Evolutionary conservation across 345 rosid species (phyloP), one percentile per base, ranked within the genome.

Genomic region (Erodium maritimum): DNA sequence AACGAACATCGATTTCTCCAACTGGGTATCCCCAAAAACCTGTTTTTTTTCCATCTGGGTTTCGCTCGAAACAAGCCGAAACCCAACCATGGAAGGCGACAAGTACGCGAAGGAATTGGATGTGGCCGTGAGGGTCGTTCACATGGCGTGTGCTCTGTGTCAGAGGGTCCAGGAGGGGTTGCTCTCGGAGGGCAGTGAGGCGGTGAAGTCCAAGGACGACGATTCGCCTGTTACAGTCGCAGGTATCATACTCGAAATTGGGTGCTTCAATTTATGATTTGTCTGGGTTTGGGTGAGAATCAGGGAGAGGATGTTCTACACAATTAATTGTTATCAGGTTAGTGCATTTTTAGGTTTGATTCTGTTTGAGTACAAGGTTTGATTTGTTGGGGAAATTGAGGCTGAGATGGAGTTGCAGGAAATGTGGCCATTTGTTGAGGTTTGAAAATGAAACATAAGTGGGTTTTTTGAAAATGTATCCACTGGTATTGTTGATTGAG

Each of bases 181-280:
- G 66, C 61, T 73, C 59, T 72, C 85, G 0, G 37, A 60, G n/a
- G 52, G 60, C 50, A 64, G 60, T 21, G 77, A 19, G 19, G 77
- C 72, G 51, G 80, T 90, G 46, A 56, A 67, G 74, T 70, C 95
- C 22, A 90, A 90, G 73, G 93, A 79, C 52, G 97, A 90, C 70
- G 85, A 90, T 69, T 90, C 97, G 29, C 97, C 81, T 56, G 97
- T 90, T 61, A 90, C 95, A 48, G 75, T 90, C 71, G 97, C 97
- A 23, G 95, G 97, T 90, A 61, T n/a, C 17, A 17, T n/a, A 6
- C 13, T n/a, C 48, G 22, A 34, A 17, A 21, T 20, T 46, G 29
- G 42, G 25, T 46, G 62, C 21, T 58, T 48, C 55, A 9, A 29
- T 29, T 29, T 6, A 29, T 29, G 37, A 29, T 29, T 29, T 29